A percentile compares a stretch with the other conserved stretches of the same genome.
Conservation (phyloP, 2,329 filamentous ascomycete genomes). For the Nigrograna mackinnonii region DNA sequence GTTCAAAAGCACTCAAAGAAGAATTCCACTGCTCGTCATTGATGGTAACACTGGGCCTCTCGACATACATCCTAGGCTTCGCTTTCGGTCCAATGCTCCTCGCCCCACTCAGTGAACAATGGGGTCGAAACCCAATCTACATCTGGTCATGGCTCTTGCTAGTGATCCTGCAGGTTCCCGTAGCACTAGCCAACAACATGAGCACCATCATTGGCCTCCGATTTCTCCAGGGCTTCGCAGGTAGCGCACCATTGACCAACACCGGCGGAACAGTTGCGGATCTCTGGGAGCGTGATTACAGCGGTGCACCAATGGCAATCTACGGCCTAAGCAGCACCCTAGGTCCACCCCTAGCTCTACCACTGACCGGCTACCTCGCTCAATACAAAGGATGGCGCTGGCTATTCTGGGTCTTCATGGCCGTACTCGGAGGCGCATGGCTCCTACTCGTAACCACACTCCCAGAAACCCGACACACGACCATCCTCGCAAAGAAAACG, state of each 20-base stretch:
- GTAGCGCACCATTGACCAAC: constrained; percentile 48
- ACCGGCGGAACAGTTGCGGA: constrained; percentile 65
- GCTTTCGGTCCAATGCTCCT: constrained; percentile 43
- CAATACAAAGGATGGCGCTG: constrained; percentile 67
- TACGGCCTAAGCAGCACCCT: constrained; percentile 57
- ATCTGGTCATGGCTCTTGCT: constrained; percentile 26
- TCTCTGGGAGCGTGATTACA: constrained; percentile 34
- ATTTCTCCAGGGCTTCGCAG: constrained; percentile 41
- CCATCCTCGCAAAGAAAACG: constrained; percentile 52
- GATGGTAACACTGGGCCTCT: constrained; percentile 48
- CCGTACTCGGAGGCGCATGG: constrained; percentile 65
- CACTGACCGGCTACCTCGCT: constrained; percentile 39
- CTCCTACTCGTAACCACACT: constrained; percentile 27
- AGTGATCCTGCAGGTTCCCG: constrained; percentile 27
- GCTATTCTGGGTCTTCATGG: constrained; percentile 69
- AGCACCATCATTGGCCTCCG: neutral
- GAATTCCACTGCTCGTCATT: constrained; percentile 47
- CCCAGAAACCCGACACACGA: constrained; percentile 32
- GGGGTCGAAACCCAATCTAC: constrained; percentile 38
- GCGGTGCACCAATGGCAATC: constrained; percentile 46
- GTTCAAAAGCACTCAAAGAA: constrained; percentile 53
- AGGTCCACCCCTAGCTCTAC: constrained; percentile 61
- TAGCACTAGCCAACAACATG: constrained; percentile 1
- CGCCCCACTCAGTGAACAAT: constrained; percentile 53
- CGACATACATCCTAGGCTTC: constrained; percentile 50